Percentiles rank a stretch among this genome's conserved stretches.
Conservation (phyloP, 163 green algal genomes). For the Scenedesmus sp. region DNA sequence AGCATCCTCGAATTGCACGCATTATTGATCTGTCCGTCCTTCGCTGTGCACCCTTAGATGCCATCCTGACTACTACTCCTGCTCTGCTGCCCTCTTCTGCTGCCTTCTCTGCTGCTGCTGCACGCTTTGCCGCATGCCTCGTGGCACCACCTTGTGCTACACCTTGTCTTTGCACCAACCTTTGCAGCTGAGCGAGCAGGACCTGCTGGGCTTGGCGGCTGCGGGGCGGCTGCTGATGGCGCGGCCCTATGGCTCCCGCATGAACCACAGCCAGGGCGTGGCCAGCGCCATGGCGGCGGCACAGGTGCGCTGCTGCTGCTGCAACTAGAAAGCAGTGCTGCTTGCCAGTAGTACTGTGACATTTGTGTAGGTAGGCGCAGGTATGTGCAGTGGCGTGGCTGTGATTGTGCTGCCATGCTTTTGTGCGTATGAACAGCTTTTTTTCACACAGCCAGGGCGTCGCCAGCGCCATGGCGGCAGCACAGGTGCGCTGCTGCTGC, state of each 20-base stretch:
- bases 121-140: background rate
- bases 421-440: background rate
- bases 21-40: too few relatives aligned
- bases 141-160: background rate
- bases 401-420: background rate
- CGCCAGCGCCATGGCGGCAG: background rate
- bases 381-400: background rate
- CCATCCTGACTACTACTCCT: too few relatives aligned
- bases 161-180: background rate
- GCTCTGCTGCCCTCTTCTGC: too few relatives aligned
- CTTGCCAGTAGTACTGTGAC: background rate
- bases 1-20: too few relatives aligned
- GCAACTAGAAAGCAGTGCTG: too few relatives aligned
- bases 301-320: slow-evolving; percentile 12
- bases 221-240: slow-evolving; percentile 37
- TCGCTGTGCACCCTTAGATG: background rate
- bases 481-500: background rate
- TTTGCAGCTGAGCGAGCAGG: slow-evolving; percentile 3
- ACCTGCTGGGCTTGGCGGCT: slow-evolving; percentile 18
- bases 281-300: slow-evolving; percentile 25
- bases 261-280: slow-evolving; percentile 32
- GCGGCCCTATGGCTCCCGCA: slow-evolving; percentile 4
- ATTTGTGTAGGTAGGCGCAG: background rate
- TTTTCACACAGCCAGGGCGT: background rate
- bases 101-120: background rate